Conservation (phyloP, 305 asterid species). For the Solanum chacoense region DNA sequence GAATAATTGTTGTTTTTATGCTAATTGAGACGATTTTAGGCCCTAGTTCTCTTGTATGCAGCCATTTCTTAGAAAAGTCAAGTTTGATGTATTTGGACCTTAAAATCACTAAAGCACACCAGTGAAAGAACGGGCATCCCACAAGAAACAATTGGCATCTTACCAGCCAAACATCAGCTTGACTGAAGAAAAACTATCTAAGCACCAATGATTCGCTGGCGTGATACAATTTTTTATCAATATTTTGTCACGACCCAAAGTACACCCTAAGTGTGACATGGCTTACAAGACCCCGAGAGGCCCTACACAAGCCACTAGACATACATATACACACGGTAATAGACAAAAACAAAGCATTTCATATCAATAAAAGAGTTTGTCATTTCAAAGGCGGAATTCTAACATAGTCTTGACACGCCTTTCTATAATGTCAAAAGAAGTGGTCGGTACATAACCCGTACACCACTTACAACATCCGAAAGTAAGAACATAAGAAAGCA, state of each 20-base stretch:
- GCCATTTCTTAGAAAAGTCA: neutral
- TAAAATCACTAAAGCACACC: neutral
- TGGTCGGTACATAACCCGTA: neutral
- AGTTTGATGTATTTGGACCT: neutral
- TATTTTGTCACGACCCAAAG: neutral
- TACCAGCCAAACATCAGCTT: no score
- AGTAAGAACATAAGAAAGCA: neutral
- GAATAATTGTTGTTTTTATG: neutral
- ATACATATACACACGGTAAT: no score
- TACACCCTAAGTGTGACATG: neutral
- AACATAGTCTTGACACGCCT: no score
- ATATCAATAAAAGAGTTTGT: no score
- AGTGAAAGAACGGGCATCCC: neutral
- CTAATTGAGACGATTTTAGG: neutral
- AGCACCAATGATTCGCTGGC: no score
- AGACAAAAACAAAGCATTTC: no score
- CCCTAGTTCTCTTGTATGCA: neutral
- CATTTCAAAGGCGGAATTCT: no score
- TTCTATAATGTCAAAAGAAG: neutral
- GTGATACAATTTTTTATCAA: no score
- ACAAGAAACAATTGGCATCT: neutral
- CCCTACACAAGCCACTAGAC: no score
- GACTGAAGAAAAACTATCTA: no score
- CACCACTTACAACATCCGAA: neutral
- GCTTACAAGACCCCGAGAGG: no score